Evolutionary conservation across 148 eudicot genomes (phyloP).

Genomic region (Rhododendron vialii): DNA sequence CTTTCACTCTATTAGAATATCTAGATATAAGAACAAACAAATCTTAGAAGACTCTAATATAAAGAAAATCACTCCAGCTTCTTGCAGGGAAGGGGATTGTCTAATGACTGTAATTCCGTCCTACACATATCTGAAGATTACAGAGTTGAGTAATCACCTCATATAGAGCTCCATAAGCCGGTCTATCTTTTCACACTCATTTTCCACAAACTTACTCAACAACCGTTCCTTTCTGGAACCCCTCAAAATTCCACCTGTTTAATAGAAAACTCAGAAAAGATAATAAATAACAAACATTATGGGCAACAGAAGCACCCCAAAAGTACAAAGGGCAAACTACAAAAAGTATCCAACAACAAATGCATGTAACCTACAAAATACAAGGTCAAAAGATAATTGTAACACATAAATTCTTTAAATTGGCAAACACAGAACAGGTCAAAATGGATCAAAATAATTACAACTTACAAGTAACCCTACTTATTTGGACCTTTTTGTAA

Average conservation of each 20-base stretch:
- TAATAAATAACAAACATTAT: neutral
- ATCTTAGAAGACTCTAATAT: neutral
- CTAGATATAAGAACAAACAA: slow-evolving; percentile 31
- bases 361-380: neutral
- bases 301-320: neutral
- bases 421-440: neutral
- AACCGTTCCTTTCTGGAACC: slow-evolving; percentile 96
- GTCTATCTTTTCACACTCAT: slow-evolving; percentile 96
- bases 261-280: neutral
- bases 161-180: slow-evolving; percentile 92
- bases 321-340: neutral
- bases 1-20: slow-evolving; percentile 83
- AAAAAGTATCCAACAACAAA: neutral
- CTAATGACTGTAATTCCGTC: neutral
- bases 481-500: neutral
- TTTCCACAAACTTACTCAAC: slow-evolving; percentile 89
- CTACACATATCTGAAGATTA: neutral
- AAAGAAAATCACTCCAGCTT: neutral
- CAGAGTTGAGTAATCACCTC: slow-evolving; percentile 45
- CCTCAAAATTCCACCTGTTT: slow-evolving; percentile 83
- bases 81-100: neutral
- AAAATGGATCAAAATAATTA: too few relatives aligned
- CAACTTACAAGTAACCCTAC: neutral
- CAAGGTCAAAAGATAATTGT: neutral
- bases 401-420: neutral